phyloP scores from a whole-genome alignment of 2,329 filamentous ascomycete species.

The Podosphaera leucotricha region DNA sequence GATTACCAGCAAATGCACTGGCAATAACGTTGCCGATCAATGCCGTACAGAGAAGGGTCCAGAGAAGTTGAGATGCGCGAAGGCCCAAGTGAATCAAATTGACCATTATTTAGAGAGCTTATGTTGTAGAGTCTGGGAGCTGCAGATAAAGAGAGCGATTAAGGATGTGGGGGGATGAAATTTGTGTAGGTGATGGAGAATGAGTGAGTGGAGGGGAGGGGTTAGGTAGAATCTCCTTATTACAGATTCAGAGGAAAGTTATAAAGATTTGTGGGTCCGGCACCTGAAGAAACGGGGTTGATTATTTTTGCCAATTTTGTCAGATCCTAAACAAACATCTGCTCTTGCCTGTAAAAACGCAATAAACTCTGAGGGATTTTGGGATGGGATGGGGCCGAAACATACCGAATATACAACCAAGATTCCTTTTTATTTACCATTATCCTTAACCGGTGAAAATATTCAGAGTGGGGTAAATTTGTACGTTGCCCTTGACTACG shows the following conservation, averaged over 20 bases:
- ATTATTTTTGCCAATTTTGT: background rate
- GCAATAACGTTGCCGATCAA: conserved; percentile 15
- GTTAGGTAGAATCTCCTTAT: background rate
- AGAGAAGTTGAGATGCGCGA: conserved; percentile 12
- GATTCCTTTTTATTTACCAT: too few species aligned
- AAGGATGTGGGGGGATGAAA: background rate
- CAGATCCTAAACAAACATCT: background rate
- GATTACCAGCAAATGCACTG: conserved; percentile 36
- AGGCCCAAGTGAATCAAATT: conserved; percentile 2
- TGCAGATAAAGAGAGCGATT: background rate
- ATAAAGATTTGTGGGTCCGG: background rate
- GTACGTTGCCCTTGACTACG: too few species aligned
- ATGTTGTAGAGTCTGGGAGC: background rate
- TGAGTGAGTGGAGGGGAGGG: conserved; percentile 1
- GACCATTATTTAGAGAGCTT: background rate
- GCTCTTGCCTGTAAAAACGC: background rate
- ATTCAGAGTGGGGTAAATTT: too few species aligned
- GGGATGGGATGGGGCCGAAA: too few species aligned
- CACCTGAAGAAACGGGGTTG: background rate
- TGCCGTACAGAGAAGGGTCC: conserved; percentile 12
- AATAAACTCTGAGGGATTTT: background rate
- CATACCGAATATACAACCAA: too few species aligned
- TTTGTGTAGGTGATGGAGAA: conserved; percentile 1
- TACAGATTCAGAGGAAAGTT: background rate
- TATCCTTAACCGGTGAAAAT: too few species aligned